Percentiles rank a stretch among this genome's conserved stretches.
Conservation (phyloP, 345 rosid species). For the Dovyalis caffra region DNA sequence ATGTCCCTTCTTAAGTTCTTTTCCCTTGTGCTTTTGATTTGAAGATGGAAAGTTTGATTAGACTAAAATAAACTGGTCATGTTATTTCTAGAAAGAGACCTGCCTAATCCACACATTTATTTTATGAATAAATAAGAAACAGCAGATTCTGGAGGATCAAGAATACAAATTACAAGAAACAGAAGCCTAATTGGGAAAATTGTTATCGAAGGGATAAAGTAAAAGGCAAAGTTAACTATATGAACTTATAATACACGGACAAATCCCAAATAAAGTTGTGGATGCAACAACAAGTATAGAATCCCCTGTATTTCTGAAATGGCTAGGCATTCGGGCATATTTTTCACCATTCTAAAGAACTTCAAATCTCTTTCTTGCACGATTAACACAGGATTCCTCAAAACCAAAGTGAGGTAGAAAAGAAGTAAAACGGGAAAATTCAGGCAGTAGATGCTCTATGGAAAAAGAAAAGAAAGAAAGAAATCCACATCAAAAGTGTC, state of each 20-base stretch:
- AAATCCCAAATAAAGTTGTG: background rate
- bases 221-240: conserved; percentile 6
- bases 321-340: background rate
- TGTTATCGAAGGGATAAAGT: background rate
- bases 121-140: background rate
- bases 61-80: background rate
- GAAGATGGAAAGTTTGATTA: background rate
- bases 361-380: background rate
- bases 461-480: background rate
- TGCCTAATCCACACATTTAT: background rate
- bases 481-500: background rate
- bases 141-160: background rate
- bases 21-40: background rate
- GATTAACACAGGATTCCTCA: background rate
- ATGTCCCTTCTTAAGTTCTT: background rate
- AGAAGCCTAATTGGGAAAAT: background rate
- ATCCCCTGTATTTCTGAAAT: background rate
- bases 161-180: background rate
- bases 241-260: background rate
- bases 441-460: background rate
- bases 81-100: background rate
- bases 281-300: background rate
- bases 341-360: background rate
- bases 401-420: background rate
- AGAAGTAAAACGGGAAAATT: background rate